These are phyloP conservation scores for Fusarium sp. DNA, from an alignment of 2,329 filamentous ascomycete genomes.

Conservation along the genomic window DNA sequence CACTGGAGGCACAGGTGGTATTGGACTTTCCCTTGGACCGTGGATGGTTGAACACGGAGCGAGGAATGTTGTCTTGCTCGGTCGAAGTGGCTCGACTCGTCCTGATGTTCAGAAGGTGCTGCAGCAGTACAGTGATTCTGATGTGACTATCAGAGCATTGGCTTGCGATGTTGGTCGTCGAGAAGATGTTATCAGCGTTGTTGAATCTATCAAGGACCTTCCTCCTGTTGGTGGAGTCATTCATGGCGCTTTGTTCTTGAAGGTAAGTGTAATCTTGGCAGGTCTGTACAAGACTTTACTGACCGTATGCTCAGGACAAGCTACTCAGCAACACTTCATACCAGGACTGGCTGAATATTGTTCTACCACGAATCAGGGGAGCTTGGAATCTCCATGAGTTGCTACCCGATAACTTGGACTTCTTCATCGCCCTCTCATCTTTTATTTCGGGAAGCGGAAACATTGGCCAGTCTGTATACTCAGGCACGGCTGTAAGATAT, in stretches of 20 bases:
- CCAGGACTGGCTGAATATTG: not conserved
- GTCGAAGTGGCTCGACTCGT: not conserved
- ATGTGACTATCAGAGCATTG: not conserved
- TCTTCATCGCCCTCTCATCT: not conserved
- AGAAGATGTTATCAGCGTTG: not conserved
- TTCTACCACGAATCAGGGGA: not conserved
- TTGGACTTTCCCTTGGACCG: not conserved
- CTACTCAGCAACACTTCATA: not conserved
- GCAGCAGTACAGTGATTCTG: not conserved
- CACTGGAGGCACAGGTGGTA: slow-evolving; percentile 5
- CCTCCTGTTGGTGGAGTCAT: not conserved
- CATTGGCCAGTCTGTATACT: not conserved
- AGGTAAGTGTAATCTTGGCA: not conserved
- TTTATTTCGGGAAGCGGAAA: not conserved
- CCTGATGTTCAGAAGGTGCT: not conserved
- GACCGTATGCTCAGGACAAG: not conserved
- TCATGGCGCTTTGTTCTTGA: not conserved
- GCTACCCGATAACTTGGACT: not conserved
- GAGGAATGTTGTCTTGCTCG: not conserved
- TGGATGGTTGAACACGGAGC: slow-evolving; percentile 3
- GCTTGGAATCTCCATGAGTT: slow-evolving; percentile 5
- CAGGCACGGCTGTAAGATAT: not conserved
- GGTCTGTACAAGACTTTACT: not conserved
- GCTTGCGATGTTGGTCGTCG: not conserved
- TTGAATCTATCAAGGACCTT: not conserved